Conservation (phyloP, 2,329 filamentous ascomycete species). For the Xylariaceae sp. region DNA sequence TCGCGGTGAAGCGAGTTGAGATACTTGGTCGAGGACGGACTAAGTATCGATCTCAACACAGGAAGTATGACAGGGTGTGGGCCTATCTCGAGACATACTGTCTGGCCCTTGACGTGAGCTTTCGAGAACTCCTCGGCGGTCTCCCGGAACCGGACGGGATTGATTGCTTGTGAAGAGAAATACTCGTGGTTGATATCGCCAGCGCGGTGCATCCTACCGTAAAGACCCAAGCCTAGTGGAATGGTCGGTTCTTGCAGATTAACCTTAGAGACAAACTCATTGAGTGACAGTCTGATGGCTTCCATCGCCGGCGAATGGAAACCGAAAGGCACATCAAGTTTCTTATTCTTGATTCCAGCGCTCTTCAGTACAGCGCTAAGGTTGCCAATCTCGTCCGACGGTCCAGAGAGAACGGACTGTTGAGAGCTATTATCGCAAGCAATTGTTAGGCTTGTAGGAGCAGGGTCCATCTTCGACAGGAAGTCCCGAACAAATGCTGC, state of each 20-base stretch:
- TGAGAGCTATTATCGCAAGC: slow-evolving; percentile 15
- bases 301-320: background rate
- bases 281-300: background rate
- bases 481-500: slow-evolving; percentile 13
- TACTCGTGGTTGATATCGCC: background rate
- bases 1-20: background rate
- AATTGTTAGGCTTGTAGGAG: slow-evolving; percentile 7
- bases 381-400: background rate
- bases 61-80: background rate
- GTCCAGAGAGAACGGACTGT: slow-evolving; percentile 19
- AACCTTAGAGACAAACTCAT: background rate
- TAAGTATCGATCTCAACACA: background rate
- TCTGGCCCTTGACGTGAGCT: background rate
- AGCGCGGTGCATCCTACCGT: background rate
- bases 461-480: slow-evolving; percentile 25
- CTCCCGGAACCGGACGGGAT: background rate
- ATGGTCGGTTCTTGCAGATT: background rate
- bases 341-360: background rate
- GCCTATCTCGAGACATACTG: background rate
- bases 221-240: background rate
- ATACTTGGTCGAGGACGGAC: background rate
- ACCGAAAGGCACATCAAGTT: background rate
- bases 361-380: background rate
- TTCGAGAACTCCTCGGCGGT: background rate
- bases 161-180: background rate